Percentiles rank a stretch among this genome's conserved stretches.
Conservation (phyloP, 208 protist genomes). For the Strigomonas galati region DNA sequence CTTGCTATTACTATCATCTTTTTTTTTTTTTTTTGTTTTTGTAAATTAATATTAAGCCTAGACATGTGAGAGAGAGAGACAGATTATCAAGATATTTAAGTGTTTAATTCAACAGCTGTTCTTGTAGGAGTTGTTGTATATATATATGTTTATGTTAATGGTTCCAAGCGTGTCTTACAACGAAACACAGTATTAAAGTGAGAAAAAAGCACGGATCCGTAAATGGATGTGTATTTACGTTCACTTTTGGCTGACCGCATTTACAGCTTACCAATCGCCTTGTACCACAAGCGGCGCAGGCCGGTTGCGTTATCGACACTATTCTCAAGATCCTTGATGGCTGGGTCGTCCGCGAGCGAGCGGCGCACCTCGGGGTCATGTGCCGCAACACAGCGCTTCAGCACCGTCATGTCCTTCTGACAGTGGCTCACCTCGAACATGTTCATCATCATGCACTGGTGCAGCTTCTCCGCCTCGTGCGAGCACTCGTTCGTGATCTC, state of each 20-base stretch:
- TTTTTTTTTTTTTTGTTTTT: too few relatives aligned
- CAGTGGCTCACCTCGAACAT: conserved; percentile 83
- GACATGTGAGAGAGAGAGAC: too few relatives aligned
- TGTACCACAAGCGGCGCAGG: conserved; percentile 65
- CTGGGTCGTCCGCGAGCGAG: conserved; percentile 55
- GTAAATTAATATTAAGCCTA: too few relatives aligned
- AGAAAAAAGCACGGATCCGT: background rate
- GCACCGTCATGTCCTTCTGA: conserved; percentile 59
- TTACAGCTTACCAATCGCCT: conserved; percentile 80
- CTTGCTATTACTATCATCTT: too few relatives aligned
- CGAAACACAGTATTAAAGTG: too few relatives aligned
- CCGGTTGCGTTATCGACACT: conserved; percentile 59
- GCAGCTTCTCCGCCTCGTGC: conserved; percentile 70
- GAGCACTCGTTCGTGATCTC: conserved; percentile 51
- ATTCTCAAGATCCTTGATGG: conserved; percentile 29
- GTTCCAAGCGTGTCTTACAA: too few relatives aligned
- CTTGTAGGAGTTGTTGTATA: too few relatives aligned
- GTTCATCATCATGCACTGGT: conserved; percentile 90
- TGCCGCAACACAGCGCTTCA: conserved; percentile 72
- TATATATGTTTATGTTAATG: too few relatives aligned
- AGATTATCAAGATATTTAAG: too few relatives aligned
- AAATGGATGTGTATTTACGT: background rate
- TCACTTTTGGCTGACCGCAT: background rate
- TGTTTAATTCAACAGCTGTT: too few relatives aligned
- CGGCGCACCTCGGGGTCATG: conserved; percentile 45